Evolutionary conservation across 257 asterid genomes (phyloP), one percentile per base, ranked within the genome.

Genomic region (Marsdenia floribunda): DNA sequence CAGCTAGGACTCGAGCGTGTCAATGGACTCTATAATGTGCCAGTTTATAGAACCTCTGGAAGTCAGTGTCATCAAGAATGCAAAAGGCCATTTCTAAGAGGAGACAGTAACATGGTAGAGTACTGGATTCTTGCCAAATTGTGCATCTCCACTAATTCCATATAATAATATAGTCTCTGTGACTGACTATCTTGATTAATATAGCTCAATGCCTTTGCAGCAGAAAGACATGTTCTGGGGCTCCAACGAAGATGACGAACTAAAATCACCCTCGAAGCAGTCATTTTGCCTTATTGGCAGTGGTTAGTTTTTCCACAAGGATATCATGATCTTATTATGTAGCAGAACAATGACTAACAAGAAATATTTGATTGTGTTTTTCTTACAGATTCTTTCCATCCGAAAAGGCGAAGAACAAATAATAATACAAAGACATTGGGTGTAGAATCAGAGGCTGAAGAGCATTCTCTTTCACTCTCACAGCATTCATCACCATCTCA

Each of bases 401-500:
- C 90, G 2, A 93, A 93, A 82, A 89, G 95, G 88, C 85, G 93
- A 76, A 86, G 96, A 80, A 87, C 79, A 37, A 80, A 81, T 40
- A 87, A 86, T 55, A 87, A 86, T 59, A 75, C 87, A 18, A 80
- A 81, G 73, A 59, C 75, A 55, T 72, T 70, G 22, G 88, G 80
- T 42, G 70, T 77, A 50, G 85, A 78, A 73, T 33, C 73, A 7
- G 96, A 88, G 12, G 69, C 67, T 0, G 85, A 86, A 19, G 91
- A 90, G 38, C 90, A 84, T 64, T 81, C 87, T 46, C 74, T 79
- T 73, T 79, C 93, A 18, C 88, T 77, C 58, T 88, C 95, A 58
- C 93, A 84, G 65, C 84, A 79, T 78, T 91, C 97, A 22, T 87
- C 97, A 37, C 88, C 90, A 1, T 88, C 98, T 57, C 92, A 77